A percentile compares a stretch with the other conserved stretches of the same genome.
Conservation (phyloP, 1,284 basidiomycete genomes). For the Acaromyces ingoldii region DNA sequence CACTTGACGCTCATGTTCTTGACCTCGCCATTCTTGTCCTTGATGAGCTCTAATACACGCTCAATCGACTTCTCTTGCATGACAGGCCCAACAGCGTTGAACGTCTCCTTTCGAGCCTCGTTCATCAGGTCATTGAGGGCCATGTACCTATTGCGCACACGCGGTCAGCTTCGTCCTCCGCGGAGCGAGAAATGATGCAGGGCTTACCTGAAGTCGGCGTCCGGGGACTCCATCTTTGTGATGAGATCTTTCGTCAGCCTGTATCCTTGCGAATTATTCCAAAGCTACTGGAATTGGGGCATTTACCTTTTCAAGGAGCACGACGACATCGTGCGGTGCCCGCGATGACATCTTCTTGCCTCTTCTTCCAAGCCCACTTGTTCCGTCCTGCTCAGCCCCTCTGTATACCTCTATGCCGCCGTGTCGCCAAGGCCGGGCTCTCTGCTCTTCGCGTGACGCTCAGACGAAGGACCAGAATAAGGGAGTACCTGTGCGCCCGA, state of each 20-base stretch:
- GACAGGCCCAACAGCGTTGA: not conserved
- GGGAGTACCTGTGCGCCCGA: too few relatives aligned
- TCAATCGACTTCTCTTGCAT: constrained; percentile 61
- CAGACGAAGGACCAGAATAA: too few relatives aligned
- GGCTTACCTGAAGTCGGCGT: constrained; percentile 37
- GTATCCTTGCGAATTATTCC: not conserved
- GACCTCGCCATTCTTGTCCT: constrained; percentile 93
- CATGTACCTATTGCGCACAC: constrained; percentile 30
- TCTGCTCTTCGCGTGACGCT: too few relatives aligned
- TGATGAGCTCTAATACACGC: constrained; percentile 74
- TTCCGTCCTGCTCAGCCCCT: too few relatives aligned
- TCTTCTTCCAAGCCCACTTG: too few relatives aligned
- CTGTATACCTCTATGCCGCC: too few relatives aligned
- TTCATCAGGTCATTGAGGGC: constrained; percentile 45
- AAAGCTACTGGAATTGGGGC: not conserved
- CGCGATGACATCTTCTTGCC: not conserved
- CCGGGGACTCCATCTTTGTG: constrained; percentile 40
- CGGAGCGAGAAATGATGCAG: not conserved
- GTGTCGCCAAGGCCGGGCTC: too few relatives aligned
- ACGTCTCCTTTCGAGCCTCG: constrained; percentile 25
- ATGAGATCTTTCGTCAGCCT: not conserved
- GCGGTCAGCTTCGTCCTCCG: not conserved
- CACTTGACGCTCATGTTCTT: constrained; percentile 96
- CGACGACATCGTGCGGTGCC: constrained; percentile 18
- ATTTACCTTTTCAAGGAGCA: constrained; percentile 36